Evolutionary conservation across 202 grass and related monocot genomes (phyloP), one percentile per base, ranked within the genome.

Genomic region (Hordeum pubiflorum): DNA sequence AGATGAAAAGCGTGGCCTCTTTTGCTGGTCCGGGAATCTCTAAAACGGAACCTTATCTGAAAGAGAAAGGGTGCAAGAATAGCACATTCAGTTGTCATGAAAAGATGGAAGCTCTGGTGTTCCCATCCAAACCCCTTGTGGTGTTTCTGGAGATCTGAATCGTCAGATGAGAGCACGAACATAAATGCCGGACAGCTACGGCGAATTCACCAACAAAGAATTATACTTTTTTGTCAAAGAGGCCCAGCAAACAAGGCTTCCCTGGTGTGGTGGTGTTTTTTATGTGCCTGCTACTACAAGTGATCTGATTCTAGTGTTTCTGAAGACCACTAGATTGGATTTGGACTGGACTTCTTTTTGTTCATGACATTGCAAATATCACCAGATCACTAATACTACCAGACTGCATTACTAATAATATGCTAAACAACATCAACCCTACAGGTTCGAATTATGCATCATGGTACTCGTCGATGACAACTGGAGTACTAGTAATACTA

Each of bases 21-120:
- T 86, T 86, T 80, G 24, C 75, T 57, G 71, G 33, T 46, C 69
- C 11, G 41, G 78, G 88, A 79, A 90, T 83, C 61, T 90, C 54
- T 69, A 79, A 86, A 83, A 79, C 32, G 54, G 75, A 86, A 82
- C 79, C 83, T 89, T 89, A 83, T 86, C 87, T 82, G 46, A 75
- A 75, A 69, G 79, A 63, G 72, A 86, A 82, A 82, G 44, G 44
- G 67, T 9, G 60, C 87, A 86, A 75, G 74, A 86, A 79, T 83
- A 89, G 75, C 83, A 86, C 75, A 86, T 86, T 82, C 79, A 62
- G 60, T 83, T 83, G 41, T 79, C 88, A 63, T 20, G 55, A 70
- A 70, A 83, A 86, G 83, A 79, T 70, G 79, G 52, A 68, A 69
- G 59, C 50, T 68, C 75, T 36, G 13, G 70, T 82, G 78, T 69